phyloP scores from a whole-genome alignment of 2,329 filamentous ascomycete species.

The Arthrobotrys iridis region DNA sequence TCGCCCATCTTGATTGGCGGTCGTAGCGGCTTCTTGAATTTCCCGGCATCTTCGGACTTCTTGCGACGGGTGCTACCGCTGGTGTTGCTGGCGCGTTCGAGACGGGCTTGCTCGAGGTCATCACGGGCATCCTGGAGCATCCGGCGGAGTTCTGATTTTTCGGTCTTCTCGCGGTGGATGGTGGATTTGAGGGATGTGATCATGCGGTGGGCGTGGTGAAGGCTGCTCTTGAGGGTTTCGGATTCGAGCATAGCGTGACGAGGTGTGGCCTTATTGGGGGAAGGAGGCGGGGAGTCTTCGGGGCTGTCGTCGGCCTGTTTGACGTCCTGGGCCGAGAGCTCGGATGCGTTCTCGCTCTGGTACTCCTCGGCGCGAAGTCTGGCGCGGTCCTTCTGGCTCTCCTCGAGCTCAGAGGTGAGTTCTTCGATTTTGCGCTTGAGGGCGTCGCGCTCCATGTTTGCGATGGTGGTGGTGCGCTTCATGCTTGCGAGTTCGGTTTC shows the following conservation, averaged over 20 bases:
- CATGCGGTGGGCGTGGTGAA: conserved; percentile 93
- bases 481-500: conserved; percentile 87
- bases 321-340: conserved; percentile 70
- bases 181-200: conserved; percentile 95
- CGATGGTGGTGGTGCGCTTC: conserved; percentile 79
- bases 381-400: conserved; percentile 61
- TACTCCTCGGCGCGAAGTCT: conserved; percentile 75
- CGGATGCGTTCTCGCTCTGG: conserved; percentile 69
- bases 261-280: conserved; percentile 89
- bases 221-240: conserved; percentile 91
- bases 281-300: conserved; percentile 88
- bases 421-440: conserved; percentile 90
- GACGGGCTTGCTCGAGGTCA: conserved; percentile 75
- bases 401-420: conserved; percentile 66
- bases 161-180: conserved; percentile 96
- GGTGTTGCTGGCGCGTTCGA: conserved; percentile 62
- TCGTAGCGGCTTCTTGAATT: conserved; percentile 80
- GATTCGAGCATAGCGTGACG: conserved; percentile 91
- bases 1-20: conserved; percentile 77
- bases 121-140: conserved; percentile 95
- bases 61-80: conserved; percentile 71
- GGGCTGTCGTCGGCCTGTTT: conserved; percentile 74
- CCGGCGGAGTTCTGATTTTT: conserved; percentile 93
- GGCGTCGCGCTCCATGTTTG: conserved; percentile 79
- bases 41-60: conserved; percentile 69